Evolutionary conservation across 495 filamentous ascomycete species (phyloP).

Genomic region (Terfezia claveryi): DNA sequence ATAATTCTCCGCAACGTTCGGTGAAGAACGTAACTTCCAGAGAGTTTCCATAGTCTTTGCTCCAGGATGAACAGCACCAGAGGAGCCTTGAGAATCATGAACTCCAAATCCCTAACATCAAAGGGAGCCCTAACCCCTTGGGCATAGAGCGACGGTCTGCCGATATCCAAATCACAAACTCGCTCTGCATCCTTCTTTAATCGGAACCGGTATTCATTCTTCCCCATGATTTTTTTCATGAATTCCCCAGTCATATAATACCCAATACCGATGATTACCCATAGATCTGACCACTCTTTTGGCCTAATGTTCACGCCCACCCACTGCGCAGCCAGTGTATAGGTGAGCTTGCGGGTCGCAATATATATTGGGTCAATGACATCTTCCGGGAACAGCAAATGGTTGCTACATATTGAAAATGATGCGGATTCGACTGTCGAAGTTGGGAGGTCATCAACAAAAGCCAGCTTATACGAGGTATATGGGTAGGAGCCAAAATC

Average conservation of each 20-base stretch:
- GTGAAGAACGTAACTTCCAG: conserved; percentile 57
- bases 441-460: conserved; percentile 62
- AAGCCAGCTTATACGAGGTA: conserved; percentile 56
- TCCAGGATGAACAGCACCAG: conserved; percentile 87
- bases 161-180: conserved; percentile 58
- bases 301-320: conserved; percentile 75
- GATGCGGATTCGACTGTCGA: conserved; percentile 59
- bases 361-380: conserved; percentile 65
- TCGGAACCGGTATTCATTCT: conserved; percentile 84
- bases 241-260: conserved; percentile 87
- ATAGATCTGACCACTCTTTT: conserved; percentile 54
- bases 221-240: conserved; percentile 70
- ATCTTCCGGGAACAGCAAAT: conserved; percentile 59
- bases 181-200: conserved; percentile 66
- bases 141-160: conserved; percentile 59
- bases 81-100: conserved; percentile 78
- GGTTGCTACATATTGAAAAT: conserved; percentile 67
- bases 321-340: conserved; percentile 82
- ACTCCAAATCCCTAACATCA: conserved; percentile 65
- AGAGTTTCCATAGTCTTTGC: conserved; percentile 64
- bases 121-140: conserved; percentile 56
- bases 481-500: conserved; percentile 20
- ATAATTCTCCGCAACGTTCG: conserved; percentile 69
- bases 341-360: conserved; percentile 51
- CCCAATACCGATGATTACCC: conserved; percentile 77